Percentiles rank a stretch among this genome's conserved stretches.
Conservation (phyloP, 495 filamentous ascomycete species). For the Trichoderma orchidacearum region DNA sequence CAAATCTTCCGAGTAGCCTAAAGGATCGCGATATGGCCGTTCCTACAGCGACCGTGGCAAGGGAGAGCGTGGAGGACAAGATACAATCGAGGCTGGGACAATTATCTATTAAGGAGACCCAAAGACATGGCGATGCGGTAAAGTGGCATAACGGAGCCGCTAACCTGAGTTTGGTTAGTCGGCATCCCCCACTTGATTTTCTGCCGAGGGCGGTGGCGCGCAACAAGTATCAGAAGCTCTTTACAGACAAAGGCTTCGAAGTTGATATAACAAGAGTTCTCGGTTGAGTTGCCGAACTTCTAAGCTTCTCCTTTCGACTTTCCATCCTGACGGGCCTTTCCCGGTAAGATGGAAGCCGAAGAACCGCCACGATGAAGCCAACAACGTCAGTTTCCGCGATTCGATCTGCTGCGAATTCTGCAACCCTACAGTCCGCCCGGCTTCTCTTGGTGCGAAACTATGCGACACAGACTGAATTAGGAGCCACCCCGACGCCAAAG, state of each 20-base stretch:
- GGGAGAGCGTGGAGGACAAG: not conserved
- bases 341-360: not conserved
- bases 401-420: constrained; percentile 5
- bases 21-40: not conserved
- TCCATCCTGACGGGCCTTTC: not conserved
- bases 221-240: not conserved
- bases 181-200: not conserved
- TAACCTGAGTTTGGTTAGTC: not conserved
- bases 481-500: constrained; percentile 4
- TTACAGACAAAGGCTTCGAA: not conserved
- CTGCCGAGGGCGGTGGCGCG: constrained; percentile 3
- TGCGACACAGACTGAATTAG: constrained; percentile 16
- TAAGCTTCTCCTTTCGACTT: not conserved
- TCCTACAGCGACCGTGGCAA: not conserved
- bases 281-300: not conserved
- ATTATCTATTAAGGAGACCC: not conserved
- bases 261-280: not conserved
- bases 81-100: not conserved
- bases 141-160: constrained; percentile 3
- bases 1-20: not conserved
- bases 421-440: constrained; percentile 8
- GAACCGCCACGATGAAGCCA: constrained; percentile 17
- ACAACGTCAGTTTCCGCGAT: constrained; percentile 6
- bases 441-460: constrained; percentile 12
- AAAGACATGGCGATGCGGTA: not conserved